A percentile compares a stretch with the other conserved stretches of the same genome.
These are phyloP conservation scores for Tulasnella sp. DNA, from an alignment of 768 basidiomycete genomes.

Conservation along the genomic window DNA sequence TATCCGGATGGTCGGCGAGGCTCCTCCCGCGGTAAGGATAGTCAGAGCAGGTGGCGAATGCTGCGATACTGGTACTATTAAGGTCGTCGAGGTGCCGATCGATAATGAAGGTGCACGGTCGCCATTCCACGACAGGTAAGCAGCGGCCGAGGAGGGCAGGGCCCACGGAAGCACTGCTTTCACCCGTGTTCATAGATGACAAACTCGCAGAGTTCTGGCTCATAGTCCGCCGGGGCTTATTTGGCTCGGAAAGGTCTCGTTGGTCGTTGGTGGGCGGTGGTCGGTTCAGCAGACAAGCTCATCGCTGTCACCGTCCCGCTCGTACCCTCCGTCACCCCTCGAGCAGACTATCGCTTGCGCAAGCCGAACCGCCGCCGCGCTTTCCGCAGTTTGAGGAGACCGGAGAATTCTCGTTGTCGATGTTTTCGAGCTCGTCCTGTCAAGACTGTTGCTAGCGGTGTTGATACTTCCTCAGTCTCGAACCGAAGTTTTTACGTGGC, in stretches of 20 bases:
- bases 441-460: background rate
- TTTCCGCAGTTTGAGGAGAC: background rate
- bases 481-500: background rate
- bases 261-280: too few relatives aligned
- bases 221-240: background rate
- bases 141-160: background rate
- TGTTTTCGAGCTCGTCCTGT: background rate
- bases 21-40: too few relatives aligned
- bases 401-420: background rate
- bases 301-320: background rate
- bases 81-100: background rate
- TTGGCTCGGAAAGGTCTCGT: slow-evolving; percentile 4
- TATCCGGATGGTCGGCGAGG: background rate
- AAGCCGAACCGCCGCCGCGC: background rate
- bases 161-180: background rate
- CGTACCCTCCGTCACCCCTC: background rate
- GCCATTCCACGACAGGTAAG: background rate
- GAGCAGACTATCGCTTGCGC: background rate
- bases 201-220: background rate
- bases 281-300: background rate
- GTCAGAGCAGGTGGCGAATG: background rate
- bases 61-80: background rate
- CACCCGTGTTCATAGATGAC: background rate
- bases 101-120: too few relatives aligned
- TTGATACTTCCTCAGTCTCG: background rate